A percentile compares a stretch with the other conserved stretches of the same genome.
phyloP scores from a whole-genome alignment of 306 rosid species.

The Dalbergia cultrata region DNA sequence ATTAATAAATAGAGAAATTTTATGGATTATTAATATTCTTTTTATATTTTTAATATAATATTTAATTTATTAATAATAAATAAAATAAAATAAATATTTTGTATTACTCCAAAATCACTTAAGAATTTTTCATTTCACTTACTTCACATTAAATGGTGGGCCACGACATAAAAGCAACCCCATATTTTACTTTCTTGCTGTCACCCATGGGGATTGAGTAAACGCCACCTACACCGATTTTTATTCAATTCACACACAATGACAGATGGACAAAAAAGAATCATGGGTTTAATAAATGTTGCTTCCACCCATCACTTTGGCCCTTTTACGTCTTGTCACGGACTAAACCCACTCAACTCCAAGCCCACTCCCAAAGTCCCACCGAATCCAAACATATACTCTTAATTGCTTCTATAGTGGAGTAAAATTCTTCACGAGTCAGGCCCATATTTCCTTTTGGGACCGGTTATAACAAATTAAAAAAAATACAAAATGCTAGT shows the following conservation, averaged over 20 bases:
- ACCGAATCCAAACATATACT: background rate
- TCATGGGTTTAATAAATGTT: slow-evolving; percentile 40
- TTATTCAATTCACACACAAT: slow-evolving; percentile 36
- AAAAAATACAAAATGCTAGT: background rate
- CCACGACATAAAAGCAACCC: slow-evolving; percentile 4
- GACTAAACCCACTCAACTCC: slow-evolving; percentile 20
- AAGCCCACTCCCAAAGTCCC: slow-evolving; percentile 31
- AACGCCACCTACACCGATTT: background rate
- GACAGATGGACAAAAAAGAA: background rate
- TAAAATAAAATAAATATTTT: no score
- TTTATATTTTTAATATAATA: no score
- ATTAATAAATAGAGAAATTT: no score
- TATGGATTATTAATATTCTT: no score
- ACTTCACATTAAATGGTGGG: background rate
- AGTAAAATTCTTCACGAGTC: slow-evolving; percentile 18
- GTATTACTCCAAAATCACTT: no score
- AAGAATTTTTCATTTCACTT: no score
- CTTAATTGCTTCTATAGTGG: background rate
- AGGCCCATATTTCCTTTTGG: slow-evolving; percentile 17
- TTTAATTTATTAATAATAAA: no score
- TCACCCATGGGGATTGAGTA: background rate
- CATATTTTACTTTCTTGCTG: slow-evolving; percentile 23
- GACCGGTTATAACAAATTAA: background rate
- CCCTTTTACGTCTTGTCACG: slow-evolving; percentile 44
- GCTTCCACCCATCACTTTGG: slow-evolving; percentile 6